These are phyloP conservation scores for Sclerotinia subarctica DNA, from an alignment of 2,329 filamentous ascomycete genomes.

Conservation along the genomic window DNA sequence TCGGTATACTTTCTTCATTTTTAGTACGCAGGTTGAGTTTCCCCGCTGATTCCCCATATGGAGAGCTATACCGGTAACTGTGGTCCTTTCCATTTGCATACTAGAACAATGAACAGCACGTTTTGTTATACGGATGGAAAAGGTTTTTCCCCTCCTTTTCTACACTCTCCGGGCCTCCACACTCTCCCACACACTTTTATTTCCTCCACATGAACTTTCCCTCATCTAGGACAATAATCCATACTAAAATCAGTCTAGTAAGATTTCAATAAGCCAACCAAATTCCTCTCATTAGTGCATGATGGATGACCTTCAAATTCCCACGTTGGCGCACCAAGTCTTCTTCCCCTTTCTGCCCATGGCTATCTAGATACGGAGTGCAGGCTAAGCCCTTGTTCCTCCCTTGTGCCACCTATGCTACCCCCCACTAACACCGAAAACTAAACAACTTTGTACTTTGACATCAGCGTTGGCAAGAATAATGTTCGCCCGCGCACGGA, in stretches of 20 bases:
- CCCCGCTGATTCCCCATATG: conserved; percentile 13
- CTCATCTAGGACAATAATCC: not conserved
- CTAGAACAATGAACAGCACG: not conserved
- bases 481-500: not conserved
- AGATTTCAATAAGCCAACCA: not conserved
- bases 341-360: not conserved
- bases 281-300: not conserved
- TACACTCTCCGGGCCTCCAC: not conserved
- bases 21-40: not conserved
- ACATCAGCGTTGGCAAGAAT: not conserved
- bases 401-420: not conserved
- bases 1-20: not conserved
- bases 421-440: not conserved
- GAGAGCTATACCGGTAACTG: not conserved
- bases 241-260: not conserved
- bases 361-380: not conserved
- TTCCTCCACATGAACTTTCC: not conserved
- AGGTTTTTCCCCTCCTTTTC: conserved; percentile 10
- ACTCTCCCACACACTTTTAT: not conserved
- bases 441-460: not conserved
- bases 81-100: not conserved
- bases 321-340: not conserved
- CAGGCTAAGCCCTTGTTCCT: not conserved
- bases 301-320: too few species aligned
- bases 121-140: not conserved